Conservation (phyloP, 2,329 filamentous ascomycete genomes). For the Rhynchosporium secalis region DNA sequence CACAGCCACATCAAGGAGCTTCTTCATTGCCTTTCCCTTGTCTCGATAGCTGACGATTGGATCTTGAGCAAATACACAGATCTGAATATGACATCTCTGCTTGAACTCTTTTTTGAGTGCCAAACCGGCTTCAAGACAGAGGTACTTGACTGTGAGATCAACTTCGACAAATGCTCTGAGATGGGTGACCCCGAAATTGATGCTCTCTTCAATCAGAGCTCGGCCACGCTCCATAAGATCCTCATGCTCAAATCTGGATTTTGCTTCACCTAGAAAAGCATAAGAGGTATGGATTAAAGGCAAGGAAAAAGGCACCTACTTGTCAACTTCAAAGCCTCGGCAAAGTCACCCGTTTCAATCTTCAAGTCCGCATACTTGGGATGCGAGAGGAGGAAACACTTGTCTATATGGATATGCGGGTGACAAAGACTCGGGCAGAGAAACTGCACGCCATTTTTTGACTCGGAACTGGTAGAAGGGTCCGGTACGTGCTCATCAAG, state of each 20-base stretch:
- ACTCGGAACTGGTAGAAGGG: not conserved
- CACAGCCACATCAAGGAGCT: slow-evolving; percentile 50
- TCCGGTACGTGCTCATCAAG: slow-evolving; percentile 35
- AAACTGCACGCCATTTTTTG: slow-evolving; percentile 35
- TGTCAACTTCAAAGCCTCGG: slow-evolving; percentile 63
- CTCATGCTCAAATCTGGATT: slow-evolving; percentile 58
- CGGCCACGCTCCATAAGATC: slow-evolving; percentile 66
- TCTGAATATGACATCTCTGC: slow-evolving; percentile 58
- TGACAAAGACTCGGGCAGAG: slow-evolving; percentile 63
- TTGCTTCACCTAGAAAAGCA: slow-evolving; percentile 49
- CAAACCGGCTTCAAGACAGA: slow-evolving; percentile 58
- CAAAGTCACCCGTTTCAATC: slow-evolving; percentile 61
- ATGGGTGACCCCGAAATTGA: slow-evolving; percentile 63
- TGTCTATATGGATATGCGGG: slow-evolving; percentile 73
- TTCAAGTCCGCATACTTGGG: slow-evolving; percentile 60
- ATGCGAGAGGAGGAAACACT: slow-evolving; percentile 60
- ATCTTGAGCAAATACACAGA: slow-evolving; percentile 71
- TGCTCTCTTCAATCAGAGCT: slow-evolving; percentile 65
- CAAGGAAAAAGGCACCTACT: slow-evolving; percentile 32
- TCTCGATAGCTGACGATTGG: slow-evolving; percentile 60
- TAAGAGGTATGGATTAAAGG: slow-evolving; percentile 19
- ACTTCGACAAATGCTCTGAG: slow-evolving; percentile 73
- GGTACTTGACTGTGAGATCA: slow-evolving; percentile 59
- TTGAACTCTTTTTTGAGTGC: slow-evolving; percentile 56
- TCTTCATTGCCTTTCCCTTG: slow-evolving; percentile 51